Evolutionary conservation across 202 grass and related monocot species (phyloP), one percentile per base, ranked within the genome.

Genomic region (Musa balbisiana): DNA sequence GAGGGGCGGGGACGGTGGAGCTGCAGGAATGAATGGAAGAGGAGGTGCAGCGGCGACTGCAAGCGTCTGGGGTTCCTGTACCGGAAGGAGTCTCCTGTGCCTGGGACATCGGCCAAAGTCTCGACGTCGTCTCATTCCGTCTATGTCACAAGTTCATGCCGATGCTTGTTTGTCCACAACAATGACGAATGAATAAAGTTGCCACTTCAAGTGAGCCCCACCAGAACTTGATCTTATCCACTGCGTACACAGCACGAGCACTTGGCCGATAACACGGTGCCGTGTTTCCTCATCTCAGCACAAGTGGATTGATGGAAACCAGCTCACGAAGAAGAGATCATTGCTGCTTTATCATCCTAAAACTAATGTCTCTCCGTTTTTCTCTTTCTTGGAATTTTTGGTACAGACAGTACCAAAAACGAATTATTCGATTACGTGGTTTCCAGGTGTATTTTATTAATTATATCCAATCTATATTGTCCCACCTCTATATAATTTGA

Each of bases 21-120:
- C 8, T 81, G 73, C 67, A 78, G 71, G 83, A 85, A 69, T 85
- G 83, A 85, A 69, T 85, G 83, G 58, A 67, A 53, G 70, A 56
- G 78, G 62, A 76, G 71, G 51, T 84, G 83, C 16, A 49, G 55
- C 51, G 26, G 17, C 26, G 65, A 76, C 67, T 80, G 83, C 77
- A 76, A 63, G 64, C 80, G 83, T 20, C 10, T 52, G 20, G 83
- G 77, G 43, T 80, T 84, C 67, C 53, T 71, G 77, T 71, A 71
- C 49, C 80, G 77, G 77, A 72, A 84, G 71, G 26, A 24, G 49
- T 53, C 3, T 67, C 49, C 3, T 81, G 71, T 81, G 77, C 66
- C 77, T 63, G 78, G 79, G 19, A 81, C 83, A 63, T 64, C 73
- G 43, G 49, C 2, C 2, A 81, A 73, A 56, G 73, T 81, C 23